A percentile compares a stretch with the other conserved stretches of the same genome.
Evolutionary conservation across 169 alveolate species (phyloP).

Genomic region (Plasmodium yoelii): DNA sequence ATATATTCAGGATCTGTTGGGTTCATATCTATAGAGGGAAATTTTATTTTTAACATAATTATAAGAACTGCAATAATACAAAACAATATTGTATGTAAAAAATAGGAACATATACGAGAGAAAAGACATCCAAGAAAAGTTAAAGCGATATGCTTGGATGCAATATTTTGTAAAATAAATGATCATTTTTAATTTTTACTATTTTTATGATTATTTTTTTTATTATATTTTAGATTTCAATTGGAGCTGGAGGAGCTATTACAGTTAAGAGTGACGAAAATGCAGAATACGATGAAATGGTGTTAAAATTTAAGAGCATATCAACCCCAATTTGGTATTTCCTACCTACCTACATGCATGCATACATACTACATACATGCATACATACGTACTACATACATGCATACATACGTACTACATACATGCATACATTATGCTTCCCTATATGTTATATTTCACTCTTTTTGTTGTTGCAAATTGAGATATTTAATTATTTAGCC

Average conservation of each 20-base stretch:
- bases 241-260: constrained; percentile 83
- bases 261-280: constrained; percentile 75
- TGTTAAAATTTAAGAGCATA: constrained; percentile 69
- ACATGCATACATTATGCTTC: background rate
- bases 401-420: background rate
- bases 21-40: constrained; percentile 69
- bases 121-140: too few relatives aligned
- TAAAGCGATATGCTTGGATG: too few relatives aligned
- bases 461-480: too few relatives aligned
- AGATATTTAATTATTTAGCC: background rate
- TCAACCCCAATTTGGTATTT: constrained; percentile 43
- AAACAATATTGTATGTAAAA: constrained; percentile 9
- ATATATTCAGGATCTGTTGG: constrained; percentile 81
- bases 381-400: background rate
- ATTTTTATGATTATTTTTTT: background rate
- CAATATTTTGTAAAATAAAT: too few relatives aligned
- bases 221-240: constrained; percentile 29
- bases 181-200: background rate
- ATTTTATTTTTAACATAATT: constrained; percentile 75
- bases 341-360: background rate
- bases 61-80: constrained; percentile 76
- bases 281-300: constrained; percentile 79
- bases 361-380: background rate
- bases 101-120: too few relatives aligned
- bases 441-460: too few relatives aligned